Evolutionary conservation across 805 yeast species (phyloP).

Genomic region (Teunomyces tritomae): DNA sequence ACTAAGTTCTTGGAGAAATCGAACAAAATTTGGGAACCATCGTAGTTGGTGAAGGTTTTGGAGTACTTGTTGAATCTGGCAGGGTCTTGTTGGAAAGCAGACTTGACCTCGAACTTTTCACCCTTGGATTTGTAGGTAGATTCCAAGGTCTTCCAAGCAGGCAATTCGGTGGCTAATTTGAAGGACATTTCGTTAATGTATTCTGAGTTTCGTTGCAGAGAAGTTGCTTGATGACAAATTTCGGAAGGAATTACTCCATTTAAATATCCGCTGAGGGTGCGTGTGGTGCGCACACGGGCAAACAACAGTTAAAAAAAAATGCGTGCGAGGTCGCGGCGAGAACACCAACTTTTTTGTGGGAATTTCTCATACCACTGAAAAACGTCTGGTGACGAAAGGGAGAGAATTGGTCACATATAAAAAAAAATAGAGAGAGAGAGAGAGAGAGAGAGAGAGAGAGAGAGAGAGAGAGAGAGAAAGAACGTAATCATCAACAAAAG

Average conservation of each 20-base stretch:
- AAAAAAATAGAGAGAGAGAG: no score
- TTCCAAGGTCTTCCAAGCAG: slow-evolving; percentile 83
- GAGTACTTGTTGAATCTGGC: slow-evolving; percentile 74
- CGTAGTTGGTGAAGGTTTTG: slow-evolving; percentile 76
- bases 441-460: no score
- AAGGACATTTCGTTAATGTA: slow-evolving; percentile 6
- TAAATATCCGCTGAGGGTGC: not conserved
- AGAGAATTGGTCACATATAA: not conserved
- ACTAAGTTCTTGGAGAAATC: slow-evolving; percentile 95
- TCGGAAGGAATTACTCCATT: not conserved
- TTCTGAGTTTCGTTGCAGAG: not conserved
- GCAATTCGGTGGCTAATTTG: slow-evolving; percentile 65
- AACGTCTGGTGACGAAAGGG: not conserved
- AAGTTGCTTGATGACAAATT: not conserved
- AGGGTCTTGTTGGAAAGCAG: slow-evolving; percentile 74
- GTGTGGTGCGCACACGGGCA: not conserved
- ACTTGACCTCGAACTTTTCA: slow-evolving; percentile 66
- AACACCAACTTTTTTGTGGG: not conserved
- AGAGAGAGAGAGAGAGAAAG: no score
- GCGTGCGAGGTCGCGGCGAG: not conserved
- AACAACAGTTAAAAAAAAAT: not conserved
- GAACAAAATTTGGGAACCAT: slow-evolving; percentile 84
- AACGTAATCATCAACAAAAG: no score
- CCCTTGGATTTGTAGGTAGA: slow-evolving; percentile 66
- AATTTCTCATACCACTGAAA: not conserved